These are phyloP conservation scores for Cyberlindnera mississippiensis DNA, from an alignment of 805 yeast species.

Conservation along the genomic window DNA sequence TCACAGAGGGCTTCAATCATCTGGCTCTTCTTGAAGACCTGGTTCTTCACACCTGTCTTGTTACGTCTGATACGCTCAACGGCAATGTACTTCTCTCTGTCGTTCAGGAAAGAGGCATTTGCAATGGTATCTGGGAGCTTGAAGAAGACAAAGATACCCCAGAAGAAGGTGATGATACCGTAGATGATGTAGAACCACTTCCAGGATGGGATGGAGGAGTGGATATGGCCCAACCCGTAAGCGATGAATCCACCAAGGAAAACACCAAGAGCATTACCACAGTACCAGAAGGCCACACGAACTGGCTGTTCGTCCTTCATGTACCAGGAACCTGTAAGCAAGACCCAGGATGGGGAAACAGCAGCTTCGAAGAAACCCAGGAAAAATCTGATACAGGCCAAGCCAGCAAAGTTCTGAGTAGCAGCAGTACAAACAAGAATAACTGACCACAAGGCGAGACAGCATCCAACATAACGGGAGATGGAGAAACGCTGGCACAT, in stretches of 20 bases:
- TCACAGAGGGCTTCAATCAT: slow-evolving; percentile 9
- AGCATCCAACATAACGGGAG: slow-evolving; percentile 1
- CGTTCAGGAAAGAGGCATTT: slow-evolving; percentile 31
- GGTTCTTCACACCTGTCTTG: slow-evolving; percentile 4
- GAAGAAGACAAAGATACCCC: slow-evolving; percentile 30
- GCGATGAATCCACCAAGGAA: slow-evolving; percentile 27
- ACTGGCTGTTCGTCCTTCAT: slow-evolving; percentile 30
- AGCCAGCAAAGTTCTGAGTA: slow-evolving; percentile 5
- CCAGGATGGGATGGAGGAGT: slow-evolving; percentile 26
- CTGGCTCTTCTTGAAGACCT: slow-evolving; percentile 6
- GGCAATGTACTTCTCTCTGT: slow-evolving; percentile 30
- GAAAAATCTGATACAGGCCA: slow-evolving; percentile 7
- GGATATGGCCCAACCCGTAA: slow-evolving; percentile 26
- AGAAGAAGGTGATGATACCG: slow-evolving; percentile 36
- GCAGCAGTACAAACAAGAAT: slow-evolving; percentile 3
- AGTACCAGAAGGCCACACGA: slow-evolving; percentile 34
- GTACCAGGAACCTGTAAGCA: slow-evolving; percentile 33
- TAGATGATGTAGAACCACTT: slow-evolving; percentile 22
- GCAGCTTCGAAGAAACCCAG: slow-evolving; percentile 14
- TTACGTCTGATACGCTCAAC: slow-evolving; percentile 18
- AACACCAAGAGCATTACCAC: slow-evolving; percentile 30
- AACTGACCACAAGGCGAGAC: background rate
- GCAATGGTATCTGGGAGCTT: slow-evolving; percentile 37
- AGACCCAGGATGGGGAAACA: slow-evolving; percentile 32
- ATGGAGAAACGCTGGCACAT: slow-evolving; percentile 2